Evolutionary conservation across 805 yeast genomes (phyloP).

Genomic region (Lachancea sp.): DNA sequence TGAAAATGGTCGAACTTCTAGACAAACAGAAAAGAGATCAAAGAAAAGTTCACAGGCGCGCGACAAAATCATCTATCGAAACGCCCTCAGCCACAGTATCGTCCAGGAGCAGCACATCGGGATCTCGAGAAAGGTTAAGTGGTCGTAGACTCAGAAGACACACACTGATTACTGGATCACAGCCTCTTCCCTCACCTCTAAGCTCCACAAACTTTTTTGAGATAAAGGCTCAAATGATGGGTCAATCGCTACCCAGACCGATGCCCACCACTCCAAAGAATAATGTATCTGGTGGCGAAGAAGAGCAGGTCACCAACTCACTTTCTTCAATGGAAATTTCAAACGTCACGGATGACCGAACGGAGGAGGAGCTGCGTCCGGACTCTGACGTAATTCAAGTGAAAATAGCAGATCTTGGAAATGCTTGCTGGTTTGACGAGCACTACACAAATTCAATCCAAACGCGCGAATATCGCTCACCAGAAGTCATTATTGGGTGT

Average conservation of each 20-base stretch:
- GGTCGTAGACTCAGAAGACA: constrained; percentile 54
- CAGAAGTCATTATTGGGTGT: constrained; percentile 75
- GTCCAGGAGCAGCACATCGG: constrained; percentile 5
- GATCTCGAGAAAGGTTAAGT: constrained; percentile 13
- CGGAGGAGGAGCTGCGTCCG: constrained; percentile 1
- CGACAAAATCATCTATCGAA: constrained; percentile 20
- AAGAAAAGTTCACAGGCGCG: constrained; percentile 38
- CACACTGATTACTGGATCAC: constrained; percentile 81
- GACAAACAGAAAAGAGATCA: constrained; percentile 44
- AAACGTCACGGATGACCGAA: constrained; percentile 4
- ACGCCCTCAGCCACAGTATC: constrained; percentile 8
- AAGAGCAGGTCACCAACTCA: constrained; percentile 30
- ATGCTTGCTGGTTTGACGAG: constrained; percentile 74
- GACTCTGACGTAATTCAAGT: constrained; percentile 46
- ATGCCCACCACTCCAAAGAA: constrained; percentile 12
- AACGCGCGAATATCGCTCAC: constrained; percentile 88
- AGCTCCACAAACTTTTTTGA: constrained; percentile 42
- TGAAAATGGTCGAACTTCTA: constrained; percentile 55
- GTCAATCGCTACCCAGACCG: constrained; percentile 14
- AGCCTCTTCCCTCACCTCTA: constrained; percentile 86
- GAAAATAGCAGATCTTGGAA: constrained; percentile 90
- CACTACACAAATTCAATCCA: constrained; percentile 88
- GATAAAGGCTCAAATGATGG: constrained; percentile 27
- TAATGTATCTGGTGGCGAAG: constrained; percentile 12
- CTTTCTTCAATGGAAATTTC: constrained; percentile 36